phyloP scores from a whole-genome alignment of 192 early-diverging fungal genomes.

The Backusella circina region DNA sequence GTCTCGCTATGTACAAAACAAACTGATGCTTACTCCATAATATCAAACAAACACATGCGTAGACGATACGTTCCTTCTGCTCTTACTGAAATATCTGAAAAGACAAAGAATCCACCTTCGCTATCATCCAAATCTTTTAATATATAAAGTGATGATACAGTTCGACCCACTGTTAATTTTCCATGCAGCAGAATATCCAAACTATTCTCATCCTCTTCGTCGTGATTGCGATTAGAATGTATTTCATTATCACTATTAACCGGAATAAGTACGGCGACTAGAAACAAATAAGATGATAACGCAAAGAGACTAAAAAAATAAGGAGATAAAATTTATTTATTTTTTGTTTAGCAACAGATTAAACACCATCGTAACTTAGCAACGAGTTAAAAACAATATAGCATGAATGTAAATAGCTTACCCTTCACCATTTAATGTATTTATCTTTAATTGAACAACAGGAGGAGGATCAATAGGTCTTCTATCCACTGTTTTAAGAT shows the following conservation, averaged over 20 bases:
- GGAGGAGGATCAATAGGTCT: conserved; percentile 77
- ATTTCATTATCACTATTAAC: conserved; percentile 34
- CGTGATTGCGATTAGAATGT: not conserved
- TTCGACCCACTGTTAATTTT: conserved; percentile 72
- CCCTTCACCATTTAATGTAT: not conserved
- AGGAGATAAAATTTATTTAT: not conserved
- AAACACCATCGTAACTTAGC: not conserved
- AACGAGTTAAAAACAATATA: not conserved
- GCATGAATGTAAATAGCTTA: not conserved
- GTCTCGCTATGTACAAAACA: not conserved
- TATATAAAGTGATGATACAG: conserved; percentile 83
- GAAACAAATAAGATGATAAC: conserved; percentile 81
- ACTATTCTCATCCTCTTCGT: conserved; percentile 34
- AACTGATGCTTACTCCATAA: conserved; percentile 51
- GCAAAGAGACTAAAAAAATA: not conserved
- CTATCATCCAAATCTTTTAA: conserved; percentile 76
- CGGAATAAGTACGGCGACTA: conserved; percentile 84
- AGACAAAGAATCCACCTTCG: conserved; percentile 94
- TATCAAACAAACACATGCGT: conserved; percentile 86
- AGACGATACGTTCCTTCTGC: conserved; percentile 81
- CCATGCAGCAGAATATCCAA: conserved; percentile 83
- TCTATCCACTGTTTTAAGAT: conserved; percentile 52
- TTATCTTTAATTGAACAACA: conserved; percentile 49
- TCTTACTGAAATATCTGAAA: conserved; percentile 89
- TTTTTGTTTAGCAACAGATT: not conserved